Conservation (phyloP, 2,329 filamentous ascomycete species). For the Penicillium italicum region DNA sequence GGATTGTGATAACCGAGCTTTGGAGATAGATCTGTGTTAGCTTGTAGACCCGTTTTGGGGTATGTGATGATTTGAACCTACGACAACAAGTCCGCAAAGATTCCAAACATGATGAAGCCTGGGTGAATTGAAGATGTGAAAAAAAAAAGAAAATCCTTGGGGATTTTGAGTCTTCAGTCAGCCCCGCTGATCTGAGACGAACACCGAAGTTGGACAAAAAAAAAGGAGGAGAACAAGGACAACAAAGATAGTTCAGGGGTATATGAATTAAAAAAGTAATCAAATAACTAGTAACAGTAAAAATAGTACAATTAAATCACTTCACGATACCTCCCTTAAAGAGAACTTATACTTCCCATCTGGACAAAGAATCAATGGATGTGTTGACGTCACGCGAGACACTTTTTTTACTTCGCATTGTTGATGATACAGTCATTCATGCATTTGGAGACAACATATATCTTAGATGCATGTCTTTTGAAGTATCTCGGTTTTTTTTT, state of each 20-base stretch:
- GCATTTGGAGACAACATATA: neutral
- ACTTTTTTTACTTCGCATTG: neutral
- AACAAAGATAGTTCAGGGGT: conserved; percentile 7
- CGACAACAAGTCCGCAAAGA: conserved; percentile 74
- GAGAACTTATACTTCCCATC: neutral
- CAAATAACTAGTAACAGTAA: neutral
- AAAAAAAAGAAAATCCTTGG: conserved; percentile 5
- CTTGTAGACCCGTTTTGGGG: neutral
- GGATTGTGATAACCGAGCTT: conserved; percentile 80
- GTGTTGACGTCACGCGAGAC: conserved; percentile 3
- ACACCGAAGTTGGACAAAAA: neutral
- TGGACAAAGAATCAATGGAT: neutral
- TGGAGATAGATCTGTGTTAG: conserved; percentile 13
- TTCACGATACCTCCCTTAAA: neutral
- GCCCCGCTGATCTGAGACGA: conserved; percentile 10
- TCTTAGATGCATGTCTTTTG: neutral
- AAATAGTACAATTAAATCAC: neutral
- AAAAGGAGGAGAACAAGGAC: neutral
- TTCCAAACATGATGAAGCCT: conserved; percentile 64
- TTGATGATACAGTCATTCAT: neutral
- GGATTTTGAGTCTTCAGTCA: conserved; percentile 4
- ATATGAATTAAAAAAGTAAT: neutral
- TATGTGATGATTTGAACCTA: conserved; percentile 45
- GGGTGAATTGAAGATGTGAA: neutral
- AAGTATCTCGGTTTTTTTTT: neutral